phyloP scores from a whole-genome alignment of 768 basidiomycete species.

The Tylopilus felleus region DNA sequence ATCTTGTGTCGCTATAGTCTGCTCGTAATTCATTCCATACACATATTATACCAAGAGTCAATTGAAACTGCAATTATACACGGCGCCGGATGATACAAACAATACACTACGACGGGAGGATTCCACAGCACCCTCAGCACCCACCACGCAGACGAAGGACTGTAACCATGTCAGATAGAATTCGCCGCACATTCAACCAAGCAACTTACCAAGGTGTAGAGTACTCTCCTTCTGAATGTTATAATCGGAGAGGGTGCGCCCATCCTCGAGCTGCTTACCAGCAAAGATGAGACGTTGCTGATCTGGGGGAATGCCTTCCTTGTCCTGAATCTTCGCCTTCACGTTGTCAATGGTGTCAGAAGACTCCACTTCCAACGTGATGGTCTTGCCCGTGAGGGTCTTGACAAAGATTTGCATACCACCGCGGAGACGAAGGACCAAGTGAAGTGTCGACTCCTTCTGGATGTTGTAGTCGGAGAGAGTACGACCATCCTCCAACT shows the following conservation, averaged over 20 bases:
- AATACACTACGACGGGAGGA: not conserved
- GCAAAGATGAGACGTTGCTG: slow-evolving; percentile 80
- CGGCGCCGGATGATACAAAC: not conserved
- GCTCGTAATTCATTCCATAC: not conserved
- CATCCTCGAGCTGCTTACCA: slow-evolving; percentile 77
- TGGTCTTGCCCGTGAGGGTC: slow-evolving; percentile 73
- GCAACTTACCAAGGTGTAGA: slow-evolving; percentile 48
- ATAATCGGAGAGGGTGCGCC: slow-evolving; percentile 73
- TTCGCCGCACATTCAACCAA: not conserved
- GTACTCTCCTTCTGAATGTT: slow-evolving; percentile 77
- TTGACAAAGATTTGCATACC: slow-evolving; percentile 74
- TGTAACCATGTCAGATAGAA: slow-evolving; percentile 7
- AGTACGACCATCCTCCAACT: slow-evolving; percentile 91
- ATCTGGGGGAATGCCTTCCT: slow-evolving; percentile 77
- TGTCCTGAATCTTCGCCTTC: slow-evolving; percentile 76
- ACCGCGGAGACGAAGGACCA: slow-evolving; percentile 71
- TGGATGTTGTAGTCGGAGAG: slow-evolving; percentile 79
- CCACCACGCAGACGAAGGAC: slow-evolving; percentile 85
- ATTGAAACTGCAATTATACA: not conserved
- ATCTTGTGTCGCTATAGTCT: not conserved
- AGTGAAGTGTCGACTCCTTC: slow-evolving; percentile 76
- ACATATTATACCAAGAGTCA: not conserved
- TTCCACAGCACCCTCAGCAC: slow-evolving; percentile 31
- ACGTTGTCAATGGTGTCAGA: slow-evolving; percentile 77
- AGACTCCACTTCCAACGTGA: slow-evolving; percentile 72